Conservation (phyloP, 257 asterid species). For the Lycium barbarum region DNA sequence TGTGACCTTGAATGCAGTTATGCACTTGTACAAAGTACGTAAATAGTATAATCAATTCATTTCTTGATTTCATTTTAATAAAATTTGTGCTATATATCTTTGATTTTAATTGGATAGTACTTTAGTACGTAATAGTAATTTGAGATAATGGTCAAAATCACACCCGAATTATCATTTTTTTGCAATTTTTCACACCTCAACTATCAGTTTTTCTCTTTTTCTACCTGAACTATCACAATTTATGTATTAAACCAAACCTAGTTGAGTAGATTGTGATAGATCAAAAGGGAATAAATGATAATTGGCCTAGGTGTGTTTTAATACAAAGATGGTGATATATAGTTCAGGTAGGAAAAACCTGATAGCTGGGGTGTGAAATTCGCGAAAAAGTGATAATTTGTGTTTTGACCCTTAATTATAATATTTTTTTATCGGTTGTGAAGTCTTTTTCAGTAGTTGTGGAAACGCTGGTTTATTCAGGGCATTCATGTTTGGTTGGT, state of each 20-base stretch:
- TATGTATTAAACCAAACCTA: too few species aligned
- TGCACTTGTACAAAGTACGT: slow-evolving; percentile 82
- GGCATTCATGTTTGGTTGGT: not conserved
- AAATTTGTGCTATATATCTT: not conserved
- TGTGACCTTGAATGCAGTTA: slow-evolving; percentile 65
- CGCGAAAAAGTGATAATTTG: too few species aligned
- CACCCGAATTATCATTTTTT: too few species aligned
- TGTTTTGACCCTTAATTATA: not conserved
- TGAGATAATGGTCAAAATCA: too few species aligned
- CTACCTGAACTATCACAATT: too few species aligned
- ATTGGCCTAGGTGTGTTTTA: too few species aligned
- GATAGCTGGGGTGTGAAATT: too few species aligned
- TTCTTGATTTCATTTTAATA: not conserved
- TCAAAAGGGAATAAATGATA: too few species aligned
- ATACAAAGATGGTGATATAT: too few species aligned
- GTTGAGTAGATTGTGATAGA: not conserved
- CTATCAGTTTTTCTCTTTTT: too few species aligned
- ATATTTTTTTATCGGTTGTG: slow-evolving; percentile 34
- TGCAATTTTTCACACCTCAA: too few species aligned
- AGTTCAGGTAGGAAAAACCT: too few species aligned
- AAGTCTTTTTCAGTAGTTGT: slow-evolving; percentile 39
- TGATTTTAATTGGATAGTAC: not conserved
- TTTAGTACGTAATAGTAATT: not conserved
- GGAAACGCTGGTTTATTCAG: not conserved
- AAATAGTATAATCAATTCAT: not conserved